Evolutionary conservation across 805 yeast species (phyloP).

Genomic region (Saccharomycopsis sp.): DNA sequence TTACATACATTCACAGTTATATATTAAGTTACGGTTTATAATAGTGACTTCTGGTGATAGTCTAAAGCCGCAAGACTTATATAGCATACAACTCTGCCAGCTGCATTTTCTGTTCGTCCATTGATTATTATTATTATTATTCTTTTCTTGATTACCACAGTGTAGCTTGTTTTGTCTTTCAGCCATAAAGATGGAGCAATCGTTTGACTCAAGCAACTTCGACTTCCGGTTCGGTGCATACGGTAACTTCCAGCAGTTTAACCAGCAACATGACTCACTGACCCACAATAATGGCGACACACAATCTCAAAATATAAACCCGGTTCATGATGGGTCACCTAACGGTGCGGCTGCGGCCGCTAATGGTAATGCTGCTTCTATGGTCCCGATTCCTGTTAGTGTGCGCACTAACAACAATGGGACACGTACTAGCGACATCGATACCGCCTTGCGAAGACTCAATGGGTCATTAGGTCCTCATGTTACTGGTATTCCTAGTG

Average conservation of each 20-base stretch:
- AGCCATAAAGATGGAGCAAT: conserved; percentile 12
- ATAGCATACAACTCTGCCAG: too few species aligned
- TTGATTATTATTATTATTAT: too few species aligned
- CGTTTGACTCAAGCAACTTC: conserved; percentile 14
- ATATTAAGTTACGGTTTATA: too few species aligned
- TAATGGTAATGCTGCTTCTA: not conserved
- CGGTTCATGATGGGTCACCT: conserved; percentile 7
- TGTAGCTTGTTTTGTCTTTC: too few species aligned
- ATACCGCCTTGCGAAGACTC: not conserved
- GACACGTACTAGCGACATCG: conserved; percentile 5
- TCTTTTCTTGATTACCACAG: too few species aligned
- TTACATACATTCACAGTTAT: too few species aligned
- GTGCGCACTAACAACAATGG: not conserved
- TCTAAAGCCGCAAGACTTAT: too few species aligned
- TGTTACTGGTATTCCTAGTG: not conserved
- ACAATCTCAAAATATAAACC: conserved; percentile 1
- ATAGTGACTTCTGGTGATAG: too few species aligned
- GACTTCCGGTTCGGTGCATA: conserved; percentile 14
- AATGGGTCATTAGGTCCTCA: not conserved
- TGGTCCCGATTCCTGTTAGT: too few species aligned
- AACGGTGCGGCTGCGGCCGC: not conserved
- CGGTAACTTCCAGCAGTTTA: conserved; percentile 7
- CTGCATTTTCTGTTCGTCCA: too few species aligned
- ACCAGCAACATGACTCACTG: conserved; percentile 3
- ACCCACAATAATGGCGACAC: not conserved